These are phyloP conservation scores for Lachancea meyersii DNA, from an alignment of 805 yeast species.

Conservation along the genomic window DNA sequence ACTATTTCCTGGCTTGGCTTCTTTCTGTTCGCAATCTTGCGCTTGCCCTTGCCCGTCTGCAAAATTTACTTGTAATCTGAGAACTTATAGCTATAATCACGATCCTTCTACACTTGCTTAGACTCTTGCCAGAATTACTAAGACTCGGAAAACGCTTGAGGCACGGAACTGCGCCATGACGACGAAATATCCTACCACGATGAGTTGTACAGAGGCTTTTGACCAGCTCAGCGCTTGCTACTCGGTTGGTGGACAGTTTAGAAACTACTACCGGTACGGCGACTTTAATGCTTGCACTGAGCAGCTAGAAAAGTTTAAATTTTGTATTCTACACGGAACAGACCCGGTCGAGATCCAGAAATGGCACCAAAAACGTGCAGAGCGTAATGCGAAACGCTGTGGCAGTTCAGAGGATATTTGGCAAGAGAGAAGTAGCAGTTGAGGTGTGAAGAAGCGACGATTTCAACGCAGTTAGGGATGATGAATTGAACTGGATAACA, in stretches of 20 bases:
- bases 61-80: too few relatives aligned
- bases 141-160: too few relatives aligned
- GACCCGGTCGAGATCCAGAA: constrained; percentile 60
- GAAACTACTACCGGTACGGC: constrained; percentile 81
- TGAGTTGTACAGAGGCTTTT: constrained; percentile 77
- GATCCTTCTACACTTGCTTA: neutral
- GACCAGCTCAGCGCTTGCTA: constrained; percentile 83
- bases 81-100: too few relatives aligned
- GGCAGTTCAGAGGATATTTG: constrained; percentile 87
- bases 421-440: constrained; percentile 38
- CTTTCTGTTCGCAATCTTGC: too few relatives aligned
- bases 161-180: constrained; percentile 12
- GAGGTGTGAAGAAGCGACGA: neutral
- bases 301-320: constrained; percentile 70
- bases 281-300: constrained; percentile 63
- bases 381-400: constrained; percentile 47
- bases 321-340: constrained; percentile 57
- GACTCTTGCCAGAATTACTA: neutral
- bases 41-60: too few relatives aligned
- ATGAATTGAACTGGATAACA: neutral
- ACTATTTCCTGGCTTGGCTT: too few relatives aligned
- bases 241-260: constrained; percentile 83
- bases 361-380: constrained; percentile 59
- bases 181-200: constrained; percentile 36
- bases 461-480: too few relatives aligned